Base-by-base conservation (phyloP, 208 protist species). In the Leishmania tropica region DNA sequence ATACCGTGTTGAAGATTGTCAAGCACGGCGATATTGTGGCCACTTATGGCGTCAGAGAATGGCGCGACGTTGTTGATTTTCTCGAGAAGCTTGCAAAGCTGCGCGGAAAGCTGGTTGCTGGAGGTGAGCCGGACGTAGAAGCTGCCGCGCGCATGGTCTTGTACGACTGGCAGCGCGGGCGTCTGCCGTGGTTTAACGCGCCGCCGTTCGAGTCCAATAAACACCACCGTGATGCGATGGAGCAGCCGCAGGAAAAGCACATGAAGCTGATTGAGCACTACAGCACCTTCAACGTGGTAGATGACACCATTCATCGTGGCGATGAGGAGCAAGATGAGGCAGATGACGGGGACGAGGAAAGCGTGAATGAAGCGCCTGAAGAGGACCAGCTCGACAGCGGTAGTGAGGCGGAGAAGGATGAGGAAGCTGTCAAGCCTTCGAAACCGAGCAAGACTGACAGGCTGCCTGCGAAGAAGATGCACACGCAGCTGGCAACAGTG, bases 161-260 rank as follows among this genome's bases (percentile, higher is more conserved):
- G 2, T 95, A 99, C 76, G 99, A 99, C 84, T 99, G 94, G 93
- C 97, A 99, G 86, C 88, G 99, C 62, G 99, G 99, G 47, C 85
- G 90, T 60, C 87, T 99, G 17, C 99, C 99, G 17, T 99, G 98
- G 95, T 99, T 99, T 87, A 94, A 90, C 24, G 83, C 93, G 19
- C 98, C 99, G 5, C 96, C 98, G 15, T 95, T 95, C 76, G 89
- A 97, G n/a, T 92, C 92, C 2, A 97, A 97, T 76, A 94, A 96
- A 79, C 90, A 97, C 67, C 96, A 95, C 85, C 91, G 94, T 42
- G 94, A 97, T 79, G 89, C 92, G 6, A 28, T 94, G 75, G 85
- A 89, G 62, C 73, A 89, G 71, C 88, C 94, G 31, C 88, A 93
- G 76, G 88, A 81, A 58, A 94, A 92, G 79, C 92, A 95, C 64